Conservation (phyloP, 768 basidiomycete genomes). For the Termitomyces bulborhizus region DNA sequence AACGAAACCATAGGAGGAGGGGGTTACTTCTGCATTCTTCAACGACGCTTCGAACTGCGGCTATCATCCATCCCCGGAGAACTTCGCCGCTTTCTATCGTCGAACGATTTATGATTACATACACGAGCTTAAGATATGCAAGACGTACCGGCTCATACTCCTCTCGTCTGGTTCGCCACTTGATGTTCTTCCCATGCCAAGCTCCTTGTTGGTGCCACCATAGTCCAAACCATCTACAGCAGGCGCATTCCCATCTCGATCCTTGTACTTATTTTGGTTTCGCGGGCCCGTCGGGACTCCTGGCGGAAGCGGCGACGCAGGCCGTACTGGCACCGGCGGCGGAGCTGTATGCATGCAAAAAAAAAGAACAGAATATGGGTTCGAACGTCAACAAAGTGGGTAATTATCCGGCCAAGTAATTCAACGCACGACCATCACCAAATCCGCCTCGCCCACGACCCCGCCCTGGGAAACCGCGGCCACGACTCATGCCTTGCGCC, state of each 20-base stretch:
- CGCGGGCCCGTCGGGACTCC: slow-evolving; percentile 85
- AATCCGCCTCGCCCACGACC: slow-evolving; percentile 41
- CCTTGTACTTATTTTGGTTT: slow-evolving; percentile 88
- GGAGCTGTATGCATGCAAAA: slow-evolving; percentile 3
- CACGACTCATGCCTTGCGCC: slow-evolving; percentile 33
- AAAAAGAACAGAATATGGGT: not conserved
- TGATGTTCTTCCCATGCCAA: slow-evolving; percentile 42
- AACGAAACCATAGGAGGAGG: not conserved
- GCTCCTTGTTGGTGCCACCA: slow-evolving; percentile 48
- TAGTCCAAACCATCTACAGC: slow-evolving; percentile 89
- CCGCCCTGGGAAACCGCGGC: slow-evolving; percentile 32
- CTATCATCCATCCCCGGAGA: slow-evolving; percentile 67
- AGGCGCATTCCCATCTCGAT: slow-evolving; percentile 78
- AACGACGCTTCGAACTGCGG: slow-evolving; percentile 67
- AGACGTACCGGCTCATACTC: slow-evolving; percentile 48
- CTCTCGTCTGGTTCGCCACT: slow-evolving; percentile 68
- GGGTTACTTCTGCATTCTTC: slow-evolving; percentile 16
- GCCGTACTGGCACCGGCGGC: slow-evolving; percentile 56
- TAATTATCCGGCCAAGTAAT: not conserved
- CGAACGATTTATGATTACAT: no score
- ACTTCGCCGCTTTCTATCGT: slow-evolving; percentile 60
- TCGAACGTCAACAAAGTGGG: slow-evolving; percentile 17
- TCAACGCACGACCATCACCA: slow-evolving; percentile 24
- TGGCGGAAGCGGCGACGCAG: slow-evolving; percentile 81
- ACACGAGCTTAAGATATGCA: not conserved